Evolutionary conservation across 768 basidiomycete species (phyloP), one percentile per base, ranked within the genome.

Genomic region (Auricularia sp.): DNA sequence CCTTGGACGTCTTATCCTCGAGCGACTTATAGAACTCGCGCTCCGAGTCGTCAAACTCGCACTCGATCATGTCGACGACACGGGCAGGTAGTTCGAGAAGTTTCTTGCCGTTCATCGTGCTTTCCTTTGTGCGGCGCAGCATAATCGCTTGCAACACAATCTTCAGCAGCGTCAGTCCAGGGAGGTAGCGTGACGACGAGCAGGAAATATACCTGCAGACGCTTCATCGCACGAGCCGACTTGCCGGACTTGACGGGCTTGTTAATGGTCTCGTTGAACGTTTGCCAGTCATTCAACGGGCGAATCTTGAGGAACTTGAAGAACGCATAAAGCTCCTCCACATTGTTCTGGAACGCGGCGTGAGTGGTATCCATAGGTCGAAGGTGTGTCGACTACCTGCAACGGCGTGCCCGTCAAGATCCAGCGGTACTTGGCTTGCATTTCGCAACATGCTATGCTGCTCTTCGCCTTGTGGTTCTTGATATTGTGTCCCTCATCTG

Each of bases 401-500:
- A 91, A 82, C 0, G 90, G 88, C 21, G 90, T 91, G 35, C 89
- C 93, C 5, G 91, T 94, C 64, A 95, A 75, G 73, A 88, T 91
- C 94, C 94, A 97, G 62, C 90, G 80, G 73, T 82, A 93, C 70
- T 89, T 91, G 14, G 83, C 82, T 59, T 86, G 74, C n/a, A 96
- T 78, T 5, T 80, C 88, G 66, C 85, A 90, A 66, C 91, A 92
- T 0, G 91, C 93, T 43, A 86, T 70, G 4, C 91, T 85, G 36
- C 83, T 83, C 71, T 92, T 90, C 1, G 88, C 90, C 42, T 80
- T 86, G 61, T 84, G 80, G 70, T 94, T 93, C 79, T 95, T 96
- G 78, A 97, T 96, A 69, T 88, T 91, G 72, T 97, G 94, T 0
- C 94, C 94, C 71, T 97, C 93, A 71, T 97, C 94, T 91, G 51